These are phyloP conservation scores for Clonostachys chloroleuca DNA, from an alignment of 2,329 filamentous ascomycete genomes.

Conservation along the genomic window DNA sequence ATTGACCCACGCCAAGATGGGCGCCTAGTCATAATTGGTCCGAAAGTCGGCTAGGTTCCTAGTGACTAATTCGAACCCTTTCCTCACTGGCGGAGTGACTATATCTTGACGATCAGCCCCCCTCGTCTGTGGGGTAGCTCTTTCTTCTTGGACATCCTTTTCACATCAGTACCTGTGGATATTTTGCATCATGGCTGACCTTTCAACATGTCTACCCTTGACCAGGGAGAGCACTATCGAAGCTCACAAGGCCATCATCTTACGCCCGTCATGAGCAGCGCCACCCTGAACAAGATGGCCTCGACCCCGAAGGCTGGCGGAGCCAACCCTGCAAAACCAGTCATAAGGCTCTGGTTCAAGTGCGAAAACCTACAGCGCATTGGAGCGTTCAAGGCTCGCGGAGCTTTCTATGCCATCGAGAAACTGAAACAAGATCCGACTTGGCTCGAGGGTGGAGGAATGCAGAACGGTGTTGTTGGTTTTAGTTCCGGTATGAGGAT, in stretches of 20 bases:
- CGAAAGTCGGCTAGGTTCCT: no score
- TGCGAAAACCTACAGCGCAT: conserved; percentile 81
- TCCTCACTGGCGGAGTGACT: no score
- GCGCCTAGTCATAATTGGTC: no score
- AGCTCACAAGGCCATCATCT: conserved; percentile 69
- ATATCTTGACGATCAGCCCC: no score
- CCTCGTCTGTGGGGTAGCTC: no score
- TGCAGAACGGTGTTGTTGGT: conserved; percentile 65
- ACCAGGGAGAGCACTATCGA: conserved; percentile 60
- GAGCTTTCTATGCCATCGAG: conserved; percentile 73
- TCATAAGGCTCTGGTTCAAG: conserved; percentile 74
- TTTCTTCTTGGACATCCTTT: no score
- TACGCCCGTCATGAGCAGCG: conserved; percentile 71
- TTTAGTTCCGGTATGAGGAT: conserved; percentile 60
- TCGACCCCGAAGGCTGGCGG: conserved; percentile 55
- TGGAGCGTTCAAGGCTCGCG: conserved; percentile 79
- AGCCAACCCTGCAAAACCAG: conserved; percentile 48
- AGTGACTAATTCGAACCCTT: no score
- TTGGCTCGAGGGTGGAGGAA: conserved; percentile 47
- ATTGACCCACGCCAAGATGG: no score
- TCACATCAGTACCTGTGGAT: no score
- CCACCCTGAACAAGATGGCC: conserved; percentile 63
- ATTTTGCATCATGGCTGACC: conserved; percentile 35
- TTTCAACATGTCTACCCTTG: conserved; percentile 49
- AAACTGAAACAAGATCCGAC: conserved; percentile 53